These are phyloP conservation scores for Aspergillus homomorphus DNA, from an alignment of 495 filamentous ascomycete species.

Conservation along the genomic window DNA sequence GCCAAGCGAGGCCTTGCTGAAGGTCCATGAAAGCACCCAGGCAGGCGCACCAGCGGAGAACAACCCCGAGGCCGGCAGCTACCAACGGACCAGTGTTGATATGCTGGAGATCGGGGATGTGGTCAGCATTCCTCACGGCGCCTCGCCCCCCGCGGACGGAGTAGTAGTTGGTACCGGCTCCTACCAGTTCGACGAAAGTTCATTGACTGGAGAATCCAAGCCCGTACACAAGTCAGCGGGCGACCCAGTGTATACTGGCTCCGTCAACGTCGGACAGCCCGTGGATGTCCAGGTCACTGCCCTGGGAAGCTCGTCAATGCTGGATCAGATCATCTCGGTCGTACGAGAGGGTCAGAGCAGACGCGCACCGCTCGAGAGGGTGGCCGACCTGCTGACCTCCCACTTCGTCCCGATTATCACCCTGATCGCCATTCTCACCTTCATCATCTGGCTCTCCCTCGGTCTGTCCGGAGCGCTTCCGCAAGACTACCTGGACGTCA, in stretches of 20 bases:
- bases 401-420: conserved; percentile 90
- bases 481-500: conserved; percentile 59
- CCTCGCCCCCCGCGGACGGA: conserved; percentile 84
- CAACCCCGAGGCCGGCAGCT: conserved; percentile 18
- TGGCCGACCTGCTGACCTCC: conserved; percentile 78
- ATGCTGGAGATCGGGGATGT: conserved; percentile 80
- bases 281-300: conserved; percentile 68
- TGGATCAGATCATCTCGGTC: conserved; percentile 86
- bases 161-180: conserved; percentile 55
- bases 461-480: conserved; percentile 68
- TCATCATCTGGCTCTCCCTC: conserved; percentile 77
- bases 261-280: conserved; percentile 75
- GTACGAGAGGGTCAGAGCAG: conserved; percentile 89
- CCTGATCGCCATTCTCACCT: conserved; percentile 75
- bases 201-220: conserved; percentile 83
- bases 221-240: conserved; percentile 67
- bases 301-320: conserved; percentile 74
- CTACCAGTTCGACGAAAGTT: conserved; percentile 82
- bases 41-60: conserved; percentile 1
- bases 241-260: conserved; percentile 78
- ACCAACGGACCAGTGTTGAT: conserved; percentile 59
- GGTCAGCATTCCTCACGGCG: conserved; percentile 72
- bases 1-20: conserved; percentile 73
- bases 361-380: conserved; percentile 79
- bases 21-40: conserved; percentile 31